phyloP scores from a whole-genome alignment of 495 filamentous ascomycete species.

The Usnea hakonensis region DNA sequence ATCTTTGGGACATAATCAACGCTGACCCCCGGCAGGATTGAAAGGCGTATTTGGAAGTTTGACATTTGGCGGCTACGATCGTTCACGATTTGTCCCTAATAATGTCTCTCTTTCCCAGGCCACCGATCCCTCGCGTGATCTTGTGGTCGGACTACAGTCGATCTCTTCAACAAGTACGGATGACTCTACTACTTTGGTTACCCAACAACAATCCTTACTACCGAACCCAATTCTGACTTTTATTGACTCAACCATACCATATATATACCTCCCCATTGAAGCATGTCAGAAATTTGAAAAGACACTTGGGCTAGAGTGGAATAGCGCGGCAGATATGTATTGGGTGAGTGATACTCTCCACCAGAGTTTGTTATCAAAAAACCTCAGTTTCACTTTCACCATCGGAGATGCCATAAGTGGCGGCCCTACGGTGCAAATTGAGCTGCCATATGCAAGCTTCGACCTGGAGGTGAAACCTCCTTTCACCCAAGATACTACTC shows the following conservation, averaged over 20 bases:
- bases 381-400: slow-evolving; percentile 43
- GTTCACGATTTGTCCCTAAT: slow-evolving; percentile 42
- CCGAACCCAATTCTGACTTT: slow-evolving; percentile 28
- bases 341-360: slow-evolving; percentile 42
- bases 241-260: slow-evolving; percentile 49
- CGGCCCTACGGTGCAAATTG: slow-evolving; percentile 39
- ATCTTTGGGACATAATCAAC: not conserved
- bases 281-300: slow-evolving; percentile 47
- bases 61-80: slow-evolving; percentile 52
- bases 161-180: slow-evolving; percentile 32
- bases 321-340: slow-evolving; percentile 38
- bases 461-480: slow-evolving; percentile 39
- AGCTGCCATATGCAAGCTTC: slow-evolving; percentile 47
- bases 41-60: slow-evolving; percentile 42
- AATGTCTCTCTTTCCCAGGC: slow-evolving; percentile 42
- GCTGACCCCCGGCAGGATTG: slow-evolving; percentile 30
- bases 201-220: slow-evolving; percentile 1
- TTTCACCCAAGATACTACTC: slow-evolving; percentile 23
- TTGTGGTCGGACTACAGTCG: slow-evolving; percentile 42
- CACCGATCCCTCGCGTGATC: slow-evolving; percentile 42
- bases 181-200: not conserved
- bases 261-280: slow-evolving; percentile 46
- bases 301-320: slow-evolving; percentile 42
- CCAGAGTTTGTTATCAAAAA: slow-evolving; percentile 34
- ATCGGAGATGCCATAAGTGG: slow-evolving; percentile 35